A percentile compares a stretch with the other conserved stretches of the same genome.
These are phyloP conservation scores for Verticillium nubilum DNA, from an alignment of 2,329 filamentous ascomycete species.

Conservation along the genomic window DNA sequence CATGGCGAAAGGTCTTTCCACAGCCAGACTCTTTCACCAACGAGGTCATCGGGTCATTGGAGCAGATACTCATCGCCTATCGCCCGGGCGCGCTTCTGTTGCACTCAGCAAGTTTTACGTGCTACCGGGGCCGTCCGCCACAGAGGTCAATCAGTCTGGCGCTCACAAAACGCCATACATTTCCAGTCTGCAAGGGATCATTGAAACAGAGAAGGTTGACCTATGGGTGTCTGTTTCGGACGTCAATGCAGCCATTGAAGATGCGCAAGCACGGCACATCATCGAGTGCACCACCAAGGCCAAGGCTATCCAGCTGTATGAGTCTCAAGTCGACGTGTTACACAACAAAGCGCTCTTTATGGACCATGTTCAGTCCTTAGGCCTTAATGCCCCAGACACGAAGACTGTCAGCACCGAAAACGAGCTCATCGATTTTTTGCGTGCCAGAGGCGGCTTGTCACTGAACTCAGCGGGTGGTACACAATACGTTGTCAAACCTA, in stretches of 20 bases:
- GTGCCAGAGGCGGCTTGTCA: background rate
- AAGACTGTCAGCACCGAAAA: conserved; percentile 46
- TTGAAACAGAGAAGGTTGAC: conserved; percentile 56
- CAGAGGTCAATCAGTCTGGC: background rate
- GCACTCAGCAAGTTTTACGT: conserved; percentile 50
- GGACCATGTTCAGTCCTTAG: conserved; percentile 30
- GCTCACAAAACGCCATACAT: conserved; percentile 41
- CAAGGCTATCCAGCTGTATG: conserved; percentile 48
- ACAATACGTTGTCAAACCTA: conserved; percentile 61
- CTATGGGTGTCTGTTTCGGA: conserved; percentile 72
- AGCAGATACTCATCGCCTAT: conserved; percentile 48
- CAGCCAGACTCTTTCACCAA: conserved; percentile 60
- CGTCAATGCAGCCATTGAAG: conserved; percentile 60
- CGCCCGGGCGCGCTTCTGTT: conserved; percentile 44
- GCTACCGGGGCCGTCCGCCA: conserved; percentile 29
- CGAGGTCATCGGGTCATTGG: conserved; percentile 67
- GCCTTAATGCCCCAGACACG: conserved; percentile 47
- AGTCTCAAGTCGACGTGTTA: conserved; percentile 48
- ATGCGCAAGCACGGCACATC: conserved; percentile 58
- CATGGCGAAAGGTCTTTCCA: conserved; percentile 63
- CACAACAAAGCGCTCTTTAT: conserved; percentile 64
- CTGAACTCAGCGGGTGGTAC: conserved; percentile 15
- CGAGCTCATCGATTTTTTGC: conserved; percentile 33
- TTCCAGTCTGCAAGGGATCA: conserved; percentile 49
- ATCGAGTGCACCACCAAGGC: conserved; percentile 54